phyloP scores from a whole-genome alignment of 148 eudicot species.

The Rhododendron simsii region DNA sequence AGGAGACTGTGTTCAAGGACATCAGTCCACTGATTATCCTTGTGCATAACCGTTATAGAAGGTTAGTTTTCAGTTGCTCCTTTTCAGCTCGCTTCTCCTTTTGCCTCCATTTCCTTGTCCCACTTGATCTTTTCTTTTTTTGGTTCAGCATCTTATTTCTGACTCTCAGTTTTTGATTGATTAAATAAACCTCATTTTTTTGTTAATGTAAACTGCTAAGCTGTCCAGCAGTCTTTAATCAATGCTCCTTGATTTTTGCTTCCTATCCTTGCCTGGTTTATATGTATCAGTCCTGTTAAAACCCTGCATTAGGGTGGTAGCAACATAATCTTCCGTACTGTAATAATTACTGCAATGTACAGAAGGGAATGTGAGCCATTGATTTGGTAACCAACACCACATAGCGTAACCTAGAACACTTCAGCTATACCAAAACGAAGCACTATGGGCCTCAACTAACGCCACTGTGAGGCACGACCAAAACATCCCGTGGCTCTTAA shows the following conservation, averaged over 20 bases:
- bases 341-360: neutral
- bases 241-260: neutral
- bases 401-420: neutral
- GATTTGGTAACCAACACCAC: neutral
- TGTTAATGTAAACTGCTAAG: neutral
- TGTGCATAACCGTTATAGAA: conserved; percentile 91
- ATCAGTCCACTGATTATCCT: conserved; percentile 85
- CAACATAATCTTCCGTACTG: no score
- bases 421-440: neutral
- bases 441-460: neutral
- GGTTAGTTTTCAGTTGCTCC: conserved; percentile 35
- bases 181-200: neutral
- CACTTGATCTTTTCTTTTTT: neutral
- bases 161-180: neutral
- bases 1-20: conserved; percentile 82
- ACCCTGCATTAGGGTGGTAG: neutral
- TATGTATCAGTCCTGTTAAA: neutral
- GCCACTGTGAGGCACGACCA: neutral
- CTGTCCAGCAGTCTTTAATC: neutral
- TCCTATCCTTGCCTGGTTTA: neutral
- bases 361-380: neutral
- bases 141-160: neutral
- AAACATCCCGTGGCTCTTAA: neutral
- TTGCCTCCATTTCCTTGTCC: neutral
- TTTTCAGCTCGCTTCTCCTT: neutral